These are phyloP conservation scores for Backusella tuberculispora DNA, from an alignment of 192 early-diverging fungal species.

Conservation along the genomic window DNA sequence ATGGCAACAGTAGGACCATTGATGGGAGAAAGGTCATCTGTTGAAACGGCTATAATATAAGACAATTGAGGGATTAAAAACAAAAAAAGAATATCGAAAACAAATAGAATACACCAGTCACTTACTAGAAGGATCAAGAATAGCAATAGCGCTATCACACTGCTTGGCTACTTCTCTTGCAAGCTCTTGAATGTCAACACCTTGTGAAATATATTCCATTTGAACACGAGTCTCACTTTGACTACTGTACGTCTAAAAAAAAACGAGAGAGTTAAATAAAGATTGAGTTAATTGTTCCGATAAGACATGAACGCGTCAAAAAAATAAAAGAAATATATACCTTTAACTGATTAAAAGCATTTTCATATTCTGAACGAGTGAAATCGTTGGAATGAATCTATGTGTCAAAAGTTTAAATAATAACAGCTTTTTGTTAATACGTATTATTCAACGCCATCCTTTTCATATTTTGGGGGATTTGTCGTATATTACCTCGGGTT, in stretches of 20 bases:
- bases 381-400: conserved; percentile 43
- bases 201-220: conserved; percentile 32
- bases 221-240: conserved; percentile 27
- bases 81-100: not conserved
- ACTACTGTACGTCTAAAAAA: conserved; percentile 23
- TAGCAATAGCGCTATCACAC: conserved; percentile 31
- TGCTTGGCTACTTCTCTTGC: conserved; percentile 26
- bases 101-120: not conserved
- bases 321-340: too few species aligned
- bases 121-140: conserved; percentile 39
- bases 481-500: conserved; percentile 34
- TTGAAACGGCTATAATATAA: conserved; percentile 10
- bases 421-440: not conserved
- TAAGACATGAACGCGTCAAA: conserved; percentile 5
- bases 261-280: not conserved
- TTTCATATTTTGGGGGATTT: not conserved
- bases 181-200: conserved; percentile 31
- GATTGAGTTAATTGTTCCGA: conserved; percentile 5
- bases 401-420: not conserved
- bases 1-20: conserved; percentile 25
- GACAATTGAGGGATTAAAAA: not conserved
- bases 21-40: conserved; percentile 15
- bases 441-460: not conserved
- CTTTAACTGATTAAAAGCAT: conserved; percentile 31
- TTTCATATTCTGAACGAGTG: conserved; percentile 24